A percentile compares a stretch with the other conserved stretches of the same genome.
These are phyloP conservation scores for Prosopis cineraria DNA, from an alignment of 306 rosid genomes.

Conservation along the genomic window DNA sequence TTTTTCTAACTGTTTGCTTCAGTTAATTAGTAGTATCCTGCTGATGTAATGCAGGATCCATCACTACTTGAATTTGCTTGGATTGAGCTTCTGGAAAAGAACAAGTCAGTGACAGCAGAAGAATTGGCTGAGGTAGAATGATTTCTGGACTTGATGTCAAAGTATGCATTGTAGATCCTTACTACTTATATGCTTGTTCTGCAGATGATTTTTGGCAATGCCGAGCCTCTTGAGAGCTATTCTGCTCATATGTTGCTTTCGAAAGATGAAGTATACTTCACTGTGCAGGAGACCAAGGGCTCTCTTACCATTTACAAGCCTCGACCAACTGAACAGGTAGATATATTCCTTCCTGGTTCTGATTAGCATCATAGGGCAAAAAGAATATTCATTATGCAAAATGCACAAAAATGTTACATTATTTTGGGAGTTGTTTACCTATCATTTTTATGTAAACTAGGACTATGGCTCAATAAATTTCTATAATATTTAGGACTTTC, in stretches of 20 bases:
- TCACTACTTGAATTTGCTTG: slow-evolving; percentile 92
- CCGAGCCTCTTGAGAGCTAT: slow-evolving; percentile 89
- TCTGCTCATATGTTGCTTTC: slow-evolving; percentile 87
- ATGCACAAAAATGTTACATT: slow-evolving; percentile 8
- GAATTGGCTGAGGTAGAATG: slow-evolving; percentile 82
- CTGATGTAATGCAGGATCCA: slow-evolving; percentile 67
- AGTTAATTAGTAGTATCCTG: slow-evolving; percentile 27
- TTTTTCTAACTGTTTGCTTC: slow-evolving; percentile 15
- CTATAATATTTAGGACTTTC: not conserved
- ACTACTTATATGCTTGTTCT: slow-evolving; percentile 43
- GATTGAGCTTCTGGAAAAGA: slow-evolving; percentile 89
- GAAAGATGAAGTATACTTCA: slow-evolving; percentile 87
- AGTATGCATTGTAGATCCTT: slow-evolving; percentile 30
- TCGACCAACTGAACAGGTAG: slow-evolving; percentile 81
- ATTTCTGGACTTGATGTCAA: slow-evolving; percentile 34
- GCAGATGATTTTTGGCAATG: slow-evolving; percentile 90
- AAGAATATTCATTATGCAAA: not conserved
- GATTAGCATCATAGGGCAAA: slow-evolving; percentile 6
- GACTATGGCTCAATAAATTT: slow-evolving; percentile 16
- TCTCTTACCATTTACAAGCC: slow-evolving; percentile 75
- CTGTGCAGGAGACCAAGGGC: slow-evolving; percentile 78
- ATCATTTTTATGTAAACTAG: slow-evolving; percentile 23
- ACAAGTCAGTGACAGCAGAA: slow-evolving; percentile 74
- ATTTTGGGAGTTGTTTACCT: slow-evolving; percentile 3
- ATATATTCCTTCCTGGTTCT: slow-evolving; percentile 28